Percentiles rank a stretch among this genome's conserved stretches.
Conservation (phyloP, 2,329 filamentous ascomycete genomes). For the Parascedosporium putredinis region DNA sequence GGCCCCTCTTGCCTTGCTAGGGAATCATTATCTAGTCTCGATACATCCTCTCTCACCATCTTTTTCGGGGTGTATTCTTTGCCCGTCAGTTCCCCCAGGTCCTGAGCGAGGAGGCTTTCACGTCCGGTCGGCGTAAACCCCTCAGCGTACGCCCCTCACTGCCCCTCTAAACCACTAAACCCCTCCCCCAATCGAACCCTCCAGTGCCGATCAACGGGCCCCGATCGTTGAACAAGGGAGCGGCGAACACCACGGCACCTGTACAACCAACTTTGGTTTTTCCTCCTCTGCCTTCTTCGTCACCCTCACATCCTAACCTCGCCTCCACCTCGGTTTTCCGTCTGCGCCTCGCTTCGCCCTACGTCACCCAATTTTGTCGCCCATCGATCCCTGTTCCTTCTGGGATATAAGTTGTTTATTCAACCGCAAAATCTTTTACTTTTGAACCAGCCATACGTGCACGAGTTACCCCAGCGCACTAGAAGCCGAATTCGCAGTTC, state of each 20-base stretch:
- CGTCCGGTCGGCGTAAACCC: background rate
- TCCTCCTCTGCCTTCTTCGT: background rate
- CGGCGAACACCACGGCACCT: background rate
- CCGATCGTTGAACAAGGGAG: background rate
- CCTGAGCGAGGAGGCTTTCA: background rate
- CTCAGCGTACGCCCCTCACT: background rate
- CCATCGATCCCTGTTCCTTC: too few species aligned
- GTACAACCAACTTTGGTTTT: background rate
- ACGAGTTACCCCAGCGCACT: too few species aligned
- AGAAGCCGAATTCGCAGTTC: too few species aligned
- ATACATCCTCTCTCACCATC: background rate
- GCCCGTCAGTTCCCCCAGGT: background rate
- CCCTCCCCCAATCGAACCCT: background rate
- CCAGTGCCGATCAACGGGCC: background rate
- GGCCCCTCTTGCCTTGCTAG: too few species aligned
- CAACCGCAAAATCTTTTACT: too few species aligned
- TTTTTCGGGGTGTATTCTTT: background rate
- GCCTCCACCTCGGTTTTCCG: background rate
- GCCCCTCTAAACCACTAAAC: slow-evolving; percentile 1
- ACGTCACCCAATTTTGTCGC: background rate
- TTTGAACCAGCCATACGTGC: too few species aligned
- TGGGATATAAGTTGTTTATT: too few species aligned
- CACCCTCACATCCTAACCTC: background rate
- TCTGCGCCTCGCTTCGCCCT: background rate
- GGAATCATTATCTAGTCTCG: too few species aligned